phyloP scores from a whole-genome alignment of 2,329 filamentous ascomycete species.

The Exophiala spinifera region DNA sequence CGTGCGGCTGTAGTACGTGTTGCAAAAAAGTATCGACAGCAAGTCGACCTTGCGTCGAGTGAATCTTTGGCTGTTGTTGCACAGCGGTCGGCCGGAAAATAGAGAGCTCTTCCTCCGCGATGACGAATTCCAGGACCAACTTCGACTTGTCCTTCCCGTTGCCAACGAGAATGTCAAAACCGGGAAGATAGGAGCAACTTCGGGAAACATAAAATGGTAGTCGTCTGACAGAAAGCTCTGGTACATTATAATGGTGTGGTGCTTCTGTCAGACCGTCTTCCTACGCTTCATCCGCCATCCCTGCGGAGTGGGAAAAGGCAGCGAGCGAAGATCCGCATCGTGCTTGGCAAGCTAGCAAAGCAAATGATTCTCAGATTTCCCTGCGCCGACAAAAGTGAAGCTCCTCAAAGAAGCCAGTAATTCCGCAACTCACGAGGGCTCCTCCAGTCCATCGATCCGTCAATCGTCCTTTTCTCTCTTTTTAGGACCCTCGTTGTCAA shows the following conservation, averaged over 20 bases:
- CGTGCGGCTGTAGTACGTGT: neutral
- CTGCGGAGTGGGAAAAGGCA: neutral
- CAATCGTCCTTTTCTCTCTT: slow-evolving; percentile 5
- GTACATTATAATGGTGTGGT: no score
- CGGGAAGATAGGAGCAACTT: no score
- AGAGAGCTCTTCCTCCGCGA: no score
- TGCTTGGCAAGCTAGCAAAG: slow-evolving; percentile 9
- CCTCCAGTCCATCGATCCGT: slow-evolving; percentile 7
- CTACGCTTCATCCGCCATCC: neutral
- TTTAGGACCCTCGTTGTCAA: neutral
- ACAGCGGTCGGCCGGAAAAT: neutral
- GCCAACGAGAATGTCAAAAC: neutral
- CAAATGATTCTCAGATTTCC: slow-evolving; percentile 15
- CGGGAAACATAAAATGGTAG: no score
- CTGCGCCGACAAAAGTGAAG: slow-evolving; percentile 23
- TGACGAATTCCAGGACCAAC: neutral
- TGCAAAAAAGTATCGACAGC: neutral
- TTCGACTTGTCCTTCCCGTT: neutral
- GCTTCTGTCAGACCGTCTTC: neutral
- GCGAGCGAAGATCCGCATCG: neutral
- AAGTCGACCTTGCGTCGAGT: no score
- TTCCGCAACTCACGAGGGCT: slow-evolving; percentile 18
- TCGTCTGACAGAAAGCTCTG: no score
- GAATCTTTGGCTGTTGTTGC: no score
- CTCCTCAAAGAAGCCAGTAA: slow-evolving; percentile 17